Evolutionary conservation across 2,329 filamentous ascomycete genomes (phyloP), one percentile per base, ranked within the genome.

Genomic region (Chaetothyriales sp.): DNA sequence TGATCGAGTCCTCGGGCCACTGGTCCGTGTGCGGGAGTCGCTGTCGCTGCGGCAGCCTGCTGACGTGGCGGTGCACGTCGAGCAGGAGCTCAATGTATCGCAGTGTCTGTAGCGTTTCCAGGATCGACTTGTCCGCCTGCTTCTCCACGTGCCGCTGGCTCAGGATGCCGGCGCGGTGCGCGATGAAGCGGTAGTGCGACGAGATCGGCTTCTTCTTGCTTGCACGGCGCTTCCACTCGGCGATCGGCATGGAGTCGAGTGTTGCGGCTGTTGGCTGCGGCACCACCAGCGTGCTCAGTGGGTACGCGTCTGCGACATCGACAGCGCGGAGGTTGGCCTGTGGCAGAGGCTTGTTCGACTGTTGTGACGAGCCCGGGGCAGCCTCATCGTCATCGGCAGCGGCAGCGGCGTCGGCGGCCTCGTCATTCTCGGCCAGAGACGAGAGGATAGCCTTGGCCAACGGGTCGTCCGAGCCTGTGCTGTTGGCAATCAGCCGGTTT

Each of bases 311-410:
- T 2, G 64, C 61, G 8, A 71, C 70, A 48, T 70, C 67, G 22
- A 63, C 62, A 12, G 70, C 69, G 19, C 62, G 58, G 26, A 72
- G 58, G 59, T 73, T 66, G 8, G 70, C 62, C 3, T 59, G 61
- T 1, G 71, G 71, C 22, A 71, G 55, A 10, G 71, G 71, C 55
- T 73, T 73, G 51, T 65, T 64, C 47, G 67, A 68, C 61, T 71
- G 68, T 39, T 71, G 68, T 39, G 71, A 65, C 22, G 63, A 56
- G 46, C 63, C 61, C 32, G 63, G 60, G 6, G 60, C 58, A 32
- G 66, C 62, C 8, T 50, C 46, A 45, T 52, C 46, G 46, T 52
- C 50, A 32, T 55, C 42, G 22, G 52, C 48, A 47, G 56, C 53
- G 22, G 51, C 48, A 8, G 49, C n/a, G 2, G 51, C 43, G 18